Evolutionary conservation across 306 rosid species (phyloP).

Genomic region (Prunus mume): DNA sequence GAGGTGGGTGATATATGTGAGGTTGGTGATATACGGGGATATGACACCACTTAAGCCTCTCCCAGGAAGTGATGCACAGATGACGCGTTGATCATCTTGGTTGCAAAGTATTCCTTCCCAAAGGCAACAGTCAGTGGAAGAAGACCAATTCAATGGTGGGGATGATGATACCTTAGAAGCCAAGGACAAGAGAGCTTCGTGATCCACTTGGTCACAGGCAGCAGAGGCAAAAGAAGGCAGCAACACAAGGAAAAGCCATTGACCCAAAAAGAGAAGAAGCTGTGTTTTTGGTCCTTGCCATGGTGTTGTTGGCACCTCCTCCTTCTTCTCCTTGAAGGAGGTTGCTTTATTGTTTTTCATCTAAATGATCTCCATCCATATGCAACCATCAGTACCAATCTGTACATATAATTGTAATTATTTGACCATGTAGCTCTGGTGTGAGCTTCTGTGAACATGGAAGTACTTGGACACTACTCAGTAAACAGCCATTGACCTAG

Average conservation of each 20-base stretch:
- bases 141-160: not conserved
- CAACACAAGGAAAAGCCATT: not conserved
- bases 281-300: too few relatives aligned
- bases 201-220: not conserved
- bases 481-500: constrained; percentile 13
- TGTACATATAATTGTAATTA: not conserved
- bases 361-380: not conserved
- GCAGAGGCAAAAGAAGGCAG: not conserved
- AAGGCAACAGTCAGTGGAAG: not conserved
- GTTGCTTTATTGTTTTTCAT: constrained; percentile 18
- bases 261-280: not conserved
- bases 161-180: constrained; percentile 5
- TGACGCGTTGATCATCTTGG: not conserved
- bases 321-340: too few relatives aligned
- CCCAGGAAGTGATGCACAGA: not conserved
- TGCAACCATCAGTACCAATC: not conserved
- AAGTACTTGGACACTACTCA: not conserved
- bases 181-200: not conserved
- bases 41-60: not conserved
- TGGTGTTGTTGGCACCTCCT: too few relatives aligned
- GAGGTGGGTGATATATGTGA: not conserved
- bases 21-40: not conserved
- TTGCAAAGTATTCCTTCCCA: not conserved
- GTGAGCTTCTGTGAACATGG: not conserved
- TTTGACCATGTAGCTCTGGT: not conserved